Evolutionary conservation across 192 early-diverging fungal species (phyloP).

Genomic region (Linnemannia exigua): DNA sequence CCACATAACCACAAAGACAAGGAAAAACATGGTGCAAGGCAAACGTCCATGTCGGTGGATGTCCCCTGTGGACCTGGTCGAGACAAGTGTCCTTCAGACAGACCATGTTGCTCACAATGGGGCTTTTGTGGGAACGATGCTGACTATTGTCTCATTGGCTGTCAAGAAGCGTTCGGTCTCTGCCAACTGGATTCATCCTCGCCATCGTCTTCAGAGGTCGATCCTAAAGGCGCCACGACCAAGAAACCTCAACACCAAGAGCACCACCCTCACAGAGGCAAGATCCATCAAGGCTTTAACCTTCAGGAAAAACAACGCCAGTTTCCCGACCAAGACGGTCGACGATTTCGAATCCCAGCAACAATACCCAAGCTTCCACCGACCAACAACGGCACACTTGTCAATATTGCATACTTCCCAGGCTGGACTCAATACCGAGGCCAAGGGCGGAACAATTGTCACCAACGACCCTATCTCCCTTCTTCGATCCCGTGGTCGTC

Average conservation of each 20-base stretch:
- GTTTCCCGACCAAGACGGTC: conserved; percentile 8
- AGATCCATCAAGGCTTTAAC: conserved; percentile 21
- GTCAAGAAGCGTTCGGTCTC: conserved; percentile 21
- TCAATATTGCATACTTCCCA: conserved; percentile 46
- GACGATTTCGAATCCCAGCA: conserved; percentile 25
- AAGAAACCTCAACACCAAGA: neutral
- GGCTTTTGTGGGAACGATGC: conserved; percentile 29
- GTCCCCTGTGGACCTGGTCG: conserved; percentile 8
- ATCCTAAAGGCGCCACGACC: neutral
- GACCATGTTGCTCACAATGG: conserved; percentile 44
- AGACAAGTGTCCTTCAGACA: conserved; percentile 2
- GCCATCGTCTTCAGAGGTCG: neutral
- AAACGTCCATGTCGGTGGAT: neutral
- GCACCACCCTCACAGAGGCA: too few species aligned
- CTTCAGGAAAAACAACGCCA: conserved; percentile 9
- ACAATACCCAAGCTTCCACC: conserved; percentile 12
- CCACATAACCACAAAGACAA: neutral
- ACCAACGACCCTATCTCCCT: conserved; percentile 54
- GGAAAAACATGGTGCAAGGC: neutral
- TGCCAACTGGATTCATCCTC: neutral
- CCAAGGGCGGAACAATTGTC: conserved; percentile 32
- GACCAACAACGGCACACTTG: conserved; percentile 8
- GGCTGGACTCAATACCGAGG: conserved; percentile 51
- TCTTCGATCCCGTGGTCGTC: conserved; percentile 72
- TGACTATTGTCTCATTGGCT: conserved; percentile 23